phyloP scores from a whole-genome alignment of 108 stramenopile genomes.

The Parietichytrium sp. region DNA sequence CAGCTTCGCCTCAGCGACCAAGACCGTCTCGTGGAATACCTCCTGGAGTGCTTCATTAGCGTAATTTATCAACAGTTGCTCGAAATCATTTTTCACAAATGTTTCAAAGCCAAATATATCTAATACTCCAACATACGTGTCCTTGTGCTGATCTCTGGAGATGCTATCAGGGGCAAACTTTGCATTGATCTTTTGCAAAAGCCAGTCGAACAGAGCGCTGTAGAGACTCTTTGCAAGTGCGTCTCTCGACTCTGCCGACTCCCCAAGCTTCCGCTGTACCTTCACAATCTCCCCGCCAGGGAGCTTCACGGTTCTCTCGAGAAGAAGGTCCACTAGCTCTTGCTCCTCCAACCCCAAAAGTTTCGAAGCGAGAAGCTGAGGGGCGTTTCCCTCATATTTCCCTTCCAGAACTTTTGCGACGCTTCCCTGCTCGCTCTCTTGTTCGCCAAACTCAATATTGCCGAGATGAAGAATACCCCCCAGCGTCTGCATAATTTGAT shows the following conservation, averaged over 20 bases:
- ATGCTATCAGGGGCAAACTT: slow-evolving; percentile 24
- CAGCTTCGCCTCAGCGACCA: slow-evolving; percentile 15
- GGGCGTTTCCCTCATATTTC: no score
- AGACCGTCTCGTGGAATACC: slow-evolving; percentile 8
- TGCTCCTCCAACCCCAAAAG: slow-evolving; percentile 17
- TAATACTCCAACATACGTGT: slow-evolving; percentile 15
- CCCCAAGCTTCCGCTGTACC: slow-evolving; percentile 6
- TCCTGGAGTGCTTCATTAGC: slow-evolving; percentile 45
- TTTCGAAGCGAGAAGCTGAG: slow-evolving; percentile 30
- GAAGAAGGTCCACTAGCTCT: not conserved
- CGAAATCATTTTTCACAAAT: slow-evolving; percentile 28
- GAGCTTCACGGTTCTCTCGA: not conserved
- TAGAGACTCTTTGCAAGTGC: slow-evolving; percentile 54
- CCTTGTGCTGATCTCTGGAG: not conserved
- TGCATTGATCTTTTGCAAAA: slow-evolving; percentile 12
- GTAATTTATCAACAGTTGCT: slow-evolving; percentile 49
- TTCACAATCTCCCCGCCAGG: not conserved
- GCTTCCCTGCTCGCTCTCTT: slow-evolving; percentile 37
- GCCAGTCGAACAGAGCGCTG: slow-evolving; percentile 40
- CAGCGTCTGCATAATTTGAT: slow-evolving; percentile 64
- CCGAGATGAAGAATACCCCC: slow-evolving; percentile 80
- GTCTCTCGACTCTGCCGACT: slow-evolving; percentile 46
- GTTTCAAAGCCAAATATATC: slow-evolving; percentile 48
- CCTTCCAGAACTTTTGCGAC: slow-evolving; percentile 20
- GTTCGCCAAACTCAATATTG: slow-evolving; percentile 69